Percentiles rank a stretch among this genome's conserved stretches.
These are phyloP conservation scores for Macrophomina tecta DNA, from an alignment of 2,329 filamentous ascomycete species.

Conservation along the genomic window DNA sequence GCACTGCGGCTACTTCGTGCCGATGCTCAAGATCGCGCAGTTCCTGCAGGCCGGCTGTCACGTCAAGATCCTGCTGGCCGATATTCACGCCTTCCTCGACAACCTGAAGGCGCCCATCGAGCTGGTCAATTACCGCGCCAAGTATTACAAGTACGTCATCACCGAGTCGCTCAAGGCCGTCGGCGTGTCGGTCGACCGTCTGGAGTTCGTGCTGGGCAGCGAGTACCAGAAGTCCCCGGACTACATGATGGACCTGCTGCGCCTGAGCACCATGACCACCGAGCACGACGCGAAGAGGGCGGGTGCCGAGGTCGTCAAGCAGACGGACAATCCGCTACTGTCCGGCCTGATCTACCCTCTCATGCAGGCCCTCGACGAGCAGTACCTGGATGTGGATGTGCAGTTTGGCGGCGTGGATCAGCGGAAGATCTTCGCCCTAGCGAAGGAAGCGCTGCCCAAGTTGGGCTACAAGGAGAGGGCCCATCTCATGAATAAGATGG, in stretches of 20 bases:
- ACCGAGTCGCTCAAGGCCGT: slow-evolving; percentile 77
- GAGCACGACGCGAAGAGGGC: slow-evolving; percentile 88
- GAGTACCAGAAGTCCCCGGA: slow-evolving; percentile 72
- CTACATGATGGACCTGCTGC: slow-evolving; percentile 90
- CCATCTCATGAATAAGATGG: slow-evolving; percentile 85
- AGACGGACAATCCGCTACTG: slow-evolving; percentile 76
- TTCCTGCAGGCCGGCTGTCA: slow-evolving; percentile 84
- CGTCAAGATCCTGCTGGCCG: slow-evolving; percentile 74
- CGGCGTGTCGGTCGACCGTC: slow-evolving; percentile 76
- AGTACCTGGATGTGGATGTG: slow-evolving; percentile 79
- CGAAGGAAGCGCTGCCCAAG: slow-evolving; percentile 83
- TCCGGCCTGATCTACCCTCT: slow-evolving; percentile 81
- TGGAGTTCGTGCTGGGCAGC: slow-evolving; percentile 84
- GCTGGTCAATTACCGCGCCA: slow-evolving; percentile 78
- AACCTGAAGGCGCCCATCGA: slow-evolving; percentile 88
- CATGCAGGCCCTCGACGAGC: slow-evolving; percentile 89
- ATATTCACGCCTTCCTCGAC: slow-evolving; percentile 75
- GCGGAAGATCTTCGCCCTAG: slow-evolving; percentile 85
- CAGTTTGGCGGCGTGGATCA: slow-evolving; percentile 84
- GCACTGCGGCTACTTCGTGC: slow-evolving; percentile 88
- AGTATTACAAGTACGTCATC: slow-evolving; percentile 83
- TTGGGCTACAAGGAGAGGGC: slow-evolving; percentile 79
- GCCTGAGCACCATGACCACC: slow-evolving; percentile 71
- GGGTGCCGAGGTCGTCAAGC: slow-evolving; percentile 93
- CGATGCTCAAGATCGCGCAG: slow-evolving; percentile 88